Percentiles rank a stretch among this genome's conserved stretches.
Evolutionary conservation across 371 early-diverging fungal species (phyloP).

Genomic region (Mucor saturninus): DNA sequence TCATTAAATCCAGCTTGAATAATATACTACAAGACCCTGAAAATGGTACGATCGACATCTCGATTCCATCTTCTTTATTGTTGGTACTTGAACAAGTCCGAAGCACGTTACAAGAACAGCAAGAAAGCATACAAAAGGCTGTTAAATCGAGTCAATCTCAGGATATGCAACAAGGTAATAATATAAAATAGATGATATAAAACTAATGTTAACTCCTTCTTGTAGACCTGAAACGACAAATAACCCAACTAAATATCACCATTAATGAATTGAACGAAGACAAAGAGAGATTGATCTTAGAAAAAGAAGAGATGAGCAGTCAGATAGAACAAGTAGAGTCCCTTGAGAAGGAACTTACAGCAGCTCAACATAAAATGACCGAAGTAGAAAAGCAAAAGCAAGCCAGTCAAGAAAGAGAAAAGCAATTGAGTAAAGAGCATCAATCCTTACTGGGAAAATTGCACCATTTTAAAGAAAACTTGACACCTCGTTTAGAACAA

Average conservation of each 20-base stretch:
- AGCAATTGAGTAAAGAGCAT: slow-evolving; percentile 49
- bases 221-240: slow-evolving; percentile 46
- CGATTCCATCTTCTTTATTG: slow-evolving; percentile 38
- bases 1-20: slow-evolving; percentile 24
- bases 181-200: slow-evolving; percentile 13
- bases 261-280: slow-evolving; percentile 44
- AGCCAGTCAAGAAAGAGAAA: slow-evolving; percentile 28
- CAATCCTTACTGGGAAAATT: slow-evolving; percentile 40
- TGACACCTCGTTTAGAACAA: slow-evolving; percentile 48
- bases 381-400: not conserved
- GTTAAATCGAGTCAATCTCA: slow-evolving; percentile 7
- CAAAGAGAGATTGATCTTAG: slow-evolving; percentile 35
- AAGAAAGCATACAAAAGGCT: slow-evolving; percentile 4
- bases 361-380: not conserved
- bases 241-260: slow-evolving; percentile 42
- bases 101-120: slow-evolving; percentile 22
- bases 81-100: slow-evolving; percentile 37
- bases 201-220: not conserved
- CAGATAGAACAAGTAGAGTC: not conserved
- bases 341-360: not conserved
- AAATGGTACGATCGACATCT: slow-evolving; percentile 28
- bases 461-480: slow-evolving; percentile 45
- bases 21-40: slow-evolving; percentile 39
- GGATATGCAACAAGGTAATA: slow-evolving; percentile 19
- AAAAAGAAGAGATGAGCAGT: slow-evolving; percentile 37